Conservation (phyloP, 331 rosid species). For the Rosa hybrid region DNA sequence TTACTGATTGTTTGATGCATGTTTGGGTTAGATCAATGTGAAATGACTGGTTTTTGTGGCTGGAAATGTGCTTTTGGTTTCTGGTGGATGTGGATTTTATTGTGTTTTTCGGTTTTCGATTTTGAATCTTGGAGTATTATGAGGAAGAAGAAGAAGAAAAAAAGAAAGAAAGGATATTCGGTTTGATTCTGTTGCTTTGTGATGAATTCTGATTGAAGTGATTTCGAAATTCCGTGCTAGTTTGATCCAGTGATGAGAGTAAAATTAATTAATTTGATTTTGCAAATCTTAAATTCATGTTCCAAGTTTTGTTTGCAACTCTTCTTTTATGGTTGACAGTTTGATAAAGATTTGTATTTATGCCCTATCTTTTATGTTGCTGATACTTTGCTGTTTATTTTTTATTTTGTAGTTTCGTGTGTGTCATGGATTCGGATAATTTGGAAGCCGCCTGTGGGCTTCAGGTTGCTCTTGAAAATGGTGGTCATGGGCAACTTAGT, state of each 20-base stretch:
- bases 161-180: not conserved
- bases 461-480: constrained; percentile 59
- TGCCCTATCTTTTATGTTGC: not conserved
- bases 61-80: constrained; percentile 30
- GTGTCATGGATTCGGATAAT: constrained; percentile 65
- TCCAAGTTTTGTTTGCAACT: not conserved
- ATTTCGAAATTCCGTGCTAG: not conserved
- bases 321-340: constrained; percentile 15
- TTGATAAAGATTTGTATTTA: not conserved
- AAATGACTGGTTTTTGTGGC: constrained; percentile 15
- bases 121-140: constrained; percentile 6
- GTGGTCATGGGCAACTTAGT: constrained; percentile 41
- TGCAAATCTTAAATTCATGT: not conserved
- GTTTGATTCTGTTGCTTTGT: not conserved
- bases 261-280: constrained; percentile 6
- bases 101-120: not conserved
- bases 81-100: constrained; percentile 20
- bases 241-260: not conserved
- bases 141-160: not conserved
- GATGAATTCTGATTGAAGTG: not conserved
- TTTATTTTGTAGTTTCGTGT: constrained; percentile 43
- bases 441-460: constrained; percentile 47
- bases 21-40: constrained; percentile 49
- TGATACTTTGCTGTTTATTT: constrained; percentile 1
- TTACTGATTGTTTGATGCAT: constrained; percentile 38